Base-by-base conservation (phyloP, 2,329 filamentous ascomycete species). In the Torrubiellomyces zombiae region DNA sequence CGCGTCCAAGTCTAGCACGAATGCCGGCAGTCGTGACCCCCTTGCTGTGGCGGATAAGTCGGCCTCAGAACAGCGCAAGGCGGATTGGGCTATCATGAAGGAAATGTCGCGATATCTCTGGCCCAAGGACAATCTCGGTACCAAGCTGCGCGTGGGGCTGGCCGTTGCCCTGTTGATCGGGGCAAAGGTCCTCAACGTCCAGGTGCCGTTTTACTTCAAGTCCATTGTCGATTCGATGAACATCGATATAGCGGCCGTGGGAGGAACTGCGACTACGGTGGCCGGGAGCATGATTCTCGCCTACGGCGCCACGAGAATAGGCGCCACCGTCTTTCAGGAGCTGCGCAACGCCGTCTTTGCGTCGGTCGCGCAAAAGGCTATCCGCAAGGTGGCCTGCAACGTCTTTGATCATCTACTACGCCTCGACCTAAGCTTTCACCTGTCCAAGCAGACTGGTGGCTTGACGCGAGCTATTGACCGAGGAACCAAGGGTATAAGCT, bases 141-240 rank as follows among this genome's bases (percentile, higher is more conserved):
- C 83, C 4, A 81, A 91, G 47, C 55, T 85, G 33, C 74, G 89
- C 33, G 89, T 98, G 17, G 69, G 78, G 8, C 55, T 92, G 23
- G 83, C 86, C n/a, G 65, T 98, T 4, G 70, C 65, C 6, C 55
- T 98, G 33, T 63, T 98, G 18, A 56, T 98, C 13, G 81, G 85
- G 30, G 82, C 83, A 45, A 98, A 98, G 63, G 71, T 92, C 24
- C 61, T 98, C 43, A 98, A 95, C 50, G 89, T 98, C 10, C 83
- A 98, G 56, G 82, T 98, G 23, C 89, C 89, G 0, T 98, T 98
- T 48, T 98, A 94, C 60, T 98, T 98, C 61, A 95, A 95, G 61
- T 85, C 60, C 50, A 95, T 98, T 35, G 81, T 98, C 20, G 91
- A 98, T 50, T 74, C 81, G 12, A 93, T 98, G 82, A 98, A 98